phyloP scores from a whole-genome alignment of 768 basidiomycete genomes.

The Filobasidium floriforme region DNA sequence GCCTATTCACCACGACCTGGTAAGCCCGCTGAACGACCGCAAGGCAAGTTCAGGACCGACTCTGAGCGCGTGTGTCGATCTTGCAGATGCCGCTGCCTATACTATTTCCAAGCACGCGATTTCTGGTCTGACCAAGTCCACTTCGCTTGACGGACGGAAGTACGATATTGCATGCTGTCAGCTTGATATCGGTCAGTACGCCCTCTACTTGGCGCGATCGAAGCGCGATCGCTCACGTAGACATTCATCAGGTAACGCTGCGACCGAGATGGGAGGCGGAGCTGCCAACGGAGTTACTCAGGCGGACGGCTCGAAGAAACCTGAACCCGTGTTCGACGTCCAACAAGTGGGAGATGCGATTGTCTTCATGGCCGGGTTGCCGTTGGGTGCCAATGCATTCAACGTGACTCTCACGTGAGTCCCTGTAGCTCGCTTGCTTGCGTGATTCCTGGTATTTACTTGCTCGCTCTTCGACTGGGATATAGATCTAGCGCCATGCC shows the following conservation, averaged over 20 bases:
- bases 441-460: neutral
- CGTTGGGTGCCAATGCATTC: slow-evolving; percentile 61
- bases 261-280: slow-evolving; percentile 54
- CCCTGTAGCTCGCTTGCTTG: neutral
- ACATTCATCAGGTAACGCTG: slow-evolving; percentile 51
- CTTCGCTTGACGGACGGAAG: slow-evolving; percentile 66
- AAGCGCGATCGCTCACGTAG: neutral
- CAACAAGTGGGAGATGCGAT: slow-evolving; percentile 64
- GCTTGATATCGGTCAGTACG: slow-evolving; percentile 64
- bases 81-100: slow-evolving; percentile 52
- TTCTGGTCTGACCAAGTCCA: slow-evolving; percentile 65
- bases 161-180: slow-evolving; percentile 70
- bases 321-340: slow-evolving; percentile 64
- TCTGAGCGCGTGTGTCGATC: neutral
- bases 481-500: slow-evolving; percentile 42
- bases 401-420: slow-evolving; percentile 68
- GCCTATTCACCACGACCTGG: slow-evolving; percentile 42
- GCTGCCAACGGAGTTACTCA: slow-evolving; percentile 57
- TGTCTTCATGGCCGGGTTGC: slow-evolving; percentile 64
- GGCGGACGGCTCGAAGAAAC: slow-evolving; percentile 55
- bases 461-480: neutral
- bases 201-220: neutral
- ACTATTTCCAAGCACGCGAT: slow-evolving; percentile 75
- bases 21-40: slow-evolving; percentile 21
- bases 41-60: neutral